Conservation (phyloP, 1,139 yeast species). For the Maudiozyma humilis region DNA sequence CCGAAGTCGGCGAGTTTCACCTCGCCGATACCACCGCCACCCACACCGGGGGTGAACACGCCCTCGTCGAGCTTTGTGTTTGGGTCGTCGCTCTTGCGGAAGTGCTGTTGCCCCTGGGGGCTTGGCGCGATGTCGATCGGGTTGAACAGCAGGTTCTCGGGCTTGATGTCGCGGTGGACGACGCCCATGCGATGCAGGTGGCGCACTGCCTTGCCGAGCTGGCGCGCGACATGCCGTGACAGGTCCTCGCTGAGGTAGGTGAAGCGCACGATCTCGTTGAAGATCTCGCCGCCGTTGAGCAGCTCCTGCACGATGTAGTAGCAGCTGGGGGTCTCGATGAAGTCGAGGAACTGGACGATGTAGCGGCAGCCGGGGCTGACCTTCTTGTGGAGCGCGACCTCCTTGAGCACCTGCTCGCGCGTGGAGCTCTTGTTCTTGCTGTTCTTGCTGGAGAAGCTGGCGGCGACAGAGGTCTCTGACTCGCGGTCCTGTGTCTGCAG, state of each 20-base stretch:
- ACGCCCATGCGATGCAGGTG: conserved; percentile 80
- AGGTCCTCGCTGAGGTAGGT: conserved; percentile 86
- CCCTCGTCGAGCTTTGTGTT: conserved; percentile 80
- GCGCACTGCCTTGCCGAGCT: conserved; percentile 73
- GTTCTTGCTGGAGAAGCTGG: conserved; percentile 12
- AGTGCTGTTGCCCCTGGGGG: conserved; percentile 32
- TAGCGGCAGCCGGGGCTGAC: conserved; percentile 48
- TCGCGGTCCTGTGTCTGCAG: conserved; percentile 22
- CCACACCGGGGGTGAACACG: conserved; percentile 60
- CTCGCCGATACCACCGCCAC: conserved; percentile 83
- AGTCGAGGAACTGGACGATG: conserved; percentile 62
- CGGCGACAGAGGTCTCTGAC: conserved; percentile 14
- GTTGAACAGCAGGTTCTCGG: conserved; percentile 79
- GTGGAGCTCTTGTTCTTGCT: conserved; percentile 14
- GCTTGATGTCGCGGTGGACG: conserved; percentile 92
- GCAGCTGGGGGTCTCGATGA: conserved; percentile 52
- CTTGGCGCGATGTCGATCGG: conserved; percentile 61
- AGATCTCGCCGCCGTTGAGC: conserved; percentile 89
- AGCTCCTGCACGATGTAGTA: conserved; percentile 80
- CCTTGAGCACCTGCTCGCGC: conserved; percentile 53
- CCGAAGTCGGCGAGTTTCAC: conserved; percentile 93
- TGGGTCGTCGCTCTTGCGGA: conserved; percentile 67
- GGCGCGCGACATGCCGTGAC: conserved; percentile 75
- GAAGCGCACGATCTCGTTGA: conserved; percentile 82
- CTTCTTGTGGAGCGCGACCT: conserved; percentile 52